Percentiles rank a stretch among this genome's conserved stretches.
Conservation (phyloP, 306 rosid species). For the Trifolium fragiferum region DNA sequence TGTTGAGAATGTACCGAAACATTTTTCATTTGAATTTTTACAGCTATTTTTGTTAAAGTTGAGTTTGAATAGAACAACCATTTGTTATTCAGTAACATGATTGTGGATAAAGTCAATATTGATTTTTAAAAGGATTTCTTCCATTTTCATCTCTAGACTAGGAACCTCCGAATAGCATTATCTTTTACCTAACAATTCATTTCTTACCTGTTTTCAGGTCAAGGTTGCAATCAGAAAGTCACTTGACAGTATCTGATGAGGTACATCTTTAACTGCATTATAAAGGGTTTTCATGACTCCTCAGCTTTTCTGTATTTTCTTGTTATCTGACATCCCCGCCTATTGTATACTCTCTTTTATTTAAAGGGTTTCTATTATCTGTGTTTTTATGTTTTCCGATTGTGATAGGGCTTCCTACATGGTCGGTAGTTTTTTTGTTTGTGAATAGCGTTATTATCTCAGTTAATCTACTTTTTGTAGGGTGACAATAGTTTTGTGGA, state of each 20-base stretch:
- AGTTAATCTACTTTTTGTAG: constrained; percentile 43
- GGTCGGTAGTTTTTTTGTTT: constrained; percentile 16
- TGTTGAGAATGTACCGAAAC: neutral
- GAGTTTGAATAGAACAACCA: constrained; percentile 2
- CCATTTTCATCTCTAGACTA: constrained; percentile 30
- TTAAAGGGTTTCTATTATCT: neutral
- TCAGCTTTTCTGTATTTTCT: constrained; percentile 7
- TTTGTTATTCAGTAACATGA: neutral
- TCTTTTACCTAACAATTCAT: constrained; percentile 41
- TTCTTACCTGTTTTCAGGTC: constrained; percentile 53
- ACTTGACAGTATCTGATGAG: constrained; percentile 51
- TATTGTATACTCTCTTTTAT: constrained; percentile 9
- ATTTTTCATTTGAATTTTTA: constrained; percentile 17
- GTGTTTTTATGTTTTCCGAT: constrained; percentile 17
- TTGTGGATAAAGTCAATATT: constrained; percentile 21
- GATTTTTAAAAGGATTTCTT: constrained; percentile 18
- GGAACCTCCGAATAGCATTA: constrained; percentile 30
- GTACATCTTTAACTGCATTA: constrained; percentile 45
- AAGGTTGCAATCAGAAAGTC: constrained; percentile 48
- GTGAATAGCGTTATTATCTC: constrained; percentile 24
- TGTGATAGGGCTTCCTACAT: constrained; percentile 12
- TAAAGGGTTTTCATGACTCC: constrained; percentile 27
- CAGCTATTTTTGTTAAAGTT: neutral
- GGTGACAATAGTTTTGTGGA: constrained; percentile 50
- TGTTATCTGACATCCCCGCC: neutral